Evolutionary conservation across 441 rosid genomes (phyloP).

Genomic region (Manihot esculenta): DNA sequence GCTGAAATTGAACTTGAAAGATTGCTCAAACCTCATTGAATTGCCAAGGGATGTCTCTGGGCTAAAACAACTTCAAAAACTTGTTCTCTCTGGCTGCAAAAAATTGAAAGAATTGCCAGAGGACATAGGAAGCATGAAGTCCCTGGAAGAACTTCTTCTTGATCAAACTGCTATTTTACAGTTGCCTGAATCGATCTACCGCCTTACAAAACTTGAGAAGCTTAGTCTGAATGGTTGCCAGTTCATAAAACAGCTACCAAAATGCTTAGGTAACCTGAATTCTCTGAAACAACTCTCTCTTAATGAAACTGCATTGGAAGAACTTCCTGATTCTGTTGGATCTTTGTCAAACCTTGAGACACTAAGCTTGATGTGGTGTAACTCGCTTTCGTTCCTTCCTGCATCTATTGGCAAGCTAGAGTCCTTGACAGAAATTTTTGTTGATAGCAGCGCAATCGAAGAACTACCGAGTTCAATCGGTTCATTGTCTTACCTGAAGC

Average conservation of each 20-base stretch:
- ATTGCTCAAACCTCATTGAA: conserved; percentile 42
- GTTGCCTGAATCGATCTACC: conserved; percentile 45
- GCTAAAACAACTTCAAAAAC: conserved; percentile 44
- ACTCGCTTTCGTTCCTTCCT: conserved; percentile 44
- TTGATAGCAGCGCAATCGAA: conserved; percentile 26
- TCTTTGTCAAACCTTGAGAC: conserved; percentile 44
- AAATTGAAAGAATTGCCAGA: conserved; percentile 46
- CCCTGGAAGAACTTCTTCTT: conserved; percentile 48
- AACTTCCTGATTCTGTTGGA: conserved; percentile 51
- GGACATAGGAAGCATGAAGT: conserved; percentile 45
- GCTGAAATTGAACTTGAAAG: conserved; percentile 43
- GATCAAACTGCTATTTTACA: conserved; percentile 45
- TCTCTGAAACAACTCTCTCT: conserved; percentile 50
- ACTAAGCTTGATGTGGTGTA: conserved; percentile 41
- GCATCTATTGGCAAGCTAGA: conserved; percentile 37
- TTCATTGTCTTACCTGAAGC: conserved; percentile 37
- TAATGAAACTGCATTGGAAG: conserved; percentile 31
- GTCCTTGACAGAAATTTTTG: conserved; percentile 31
- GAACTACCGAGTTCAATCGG: conserved; percentile 43
- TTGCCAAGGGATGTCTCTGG: conserved; percentile 55
- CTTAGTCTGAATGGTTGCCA: conserved; percentile 45
- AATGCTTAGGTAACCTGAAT: conserved; percentile 31
- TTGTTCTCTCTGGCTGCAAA: conserved; percentile 51
- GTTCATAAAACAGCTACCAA: conserved; percentile 41
- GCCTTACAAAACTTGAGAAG: conserved; percentile 46